Evolutionary conservation across 352 stramenopile genomes (phyloP).

Genomic region (Phytophthora nicotianae): DNA sequence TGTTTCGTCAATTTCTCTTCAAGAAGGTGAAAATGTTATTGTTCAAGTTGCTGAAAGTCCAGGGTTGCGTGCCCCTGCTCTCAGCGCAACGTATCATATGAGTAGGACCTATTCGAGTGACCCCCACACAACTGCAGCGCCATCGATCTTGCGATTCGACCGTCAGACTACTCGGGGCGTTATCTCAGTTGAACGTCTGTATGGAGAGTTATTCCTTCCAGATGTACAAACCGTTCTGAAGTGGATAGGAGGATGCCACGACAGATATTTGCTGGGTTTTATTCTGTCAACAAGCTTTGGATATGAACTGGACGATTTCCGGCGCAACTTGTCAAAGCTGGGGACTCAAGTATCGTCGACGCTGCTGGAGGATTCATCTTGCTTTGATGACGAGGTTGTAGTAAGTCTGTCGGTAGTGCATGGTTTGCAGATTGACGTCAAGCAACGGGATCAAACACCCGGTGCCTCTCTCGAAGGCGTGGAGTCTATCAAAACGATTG

Average conservation of each 20-base stretch:
- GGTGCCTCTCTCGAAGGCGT: slow-evolving; percentile 11
- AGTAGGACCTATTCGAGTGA: slow-evolving; percentile 46
- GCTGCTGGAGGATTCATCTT: slow-evolving; percentile 33
- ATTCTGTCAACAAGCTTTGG: slow-evolving; percentile 69
- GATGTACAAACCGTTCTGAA: slow-evolving; percentile 42
- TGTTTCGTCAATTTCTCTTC: slow-evolving; percentile 33
- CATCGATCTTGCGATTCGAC: slow-evolving; percentile 25
- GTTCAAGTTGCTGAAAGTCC: slow-evolving; percentile 44
- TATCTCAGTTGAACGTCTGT: slow-evolving; percentile 40
- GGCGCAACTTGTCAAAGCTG: slow-evolving; percentile 58
- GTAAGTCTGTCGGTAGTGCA: slow-evolving; percentile 33
- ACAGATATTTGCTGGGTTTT: slow-evolving; percentile 63
- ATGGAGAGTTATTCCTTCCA: slow-evolving; percentile 52
- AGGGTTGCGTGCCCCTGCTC: slow-evolving; percentile 44
- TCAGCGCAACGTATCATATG: slow-evolving; percentile 48
- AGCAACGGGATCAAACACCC: slow-evolving; percentile 44
- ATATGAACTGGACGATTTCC: slow-evolving; percentile 63
- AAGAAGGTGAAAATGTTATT: slow-evolving; percentile 42
- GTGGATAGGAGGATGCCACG: slow-evolving; percentile 47
- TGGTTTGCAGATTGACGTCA: slow-evolving; percentile 46
- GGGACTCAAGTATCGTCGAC: slow-evolving; percentile 38
- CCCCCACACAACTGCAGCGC: slow-evolving; percentile 3
- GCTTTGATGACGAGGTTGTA: slow-evolving; percentile 33
- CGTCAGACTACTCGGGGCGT: slow-evolving; percentile 23
- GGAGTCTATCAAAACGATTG: slow-evolving; percentile 32